A percentile compares a stretch with the other conserved stretches of the same genome.
Conservation (phyloP, 768 basidiomycete species). For the Coprinellus aureogranulatus region DNA sequence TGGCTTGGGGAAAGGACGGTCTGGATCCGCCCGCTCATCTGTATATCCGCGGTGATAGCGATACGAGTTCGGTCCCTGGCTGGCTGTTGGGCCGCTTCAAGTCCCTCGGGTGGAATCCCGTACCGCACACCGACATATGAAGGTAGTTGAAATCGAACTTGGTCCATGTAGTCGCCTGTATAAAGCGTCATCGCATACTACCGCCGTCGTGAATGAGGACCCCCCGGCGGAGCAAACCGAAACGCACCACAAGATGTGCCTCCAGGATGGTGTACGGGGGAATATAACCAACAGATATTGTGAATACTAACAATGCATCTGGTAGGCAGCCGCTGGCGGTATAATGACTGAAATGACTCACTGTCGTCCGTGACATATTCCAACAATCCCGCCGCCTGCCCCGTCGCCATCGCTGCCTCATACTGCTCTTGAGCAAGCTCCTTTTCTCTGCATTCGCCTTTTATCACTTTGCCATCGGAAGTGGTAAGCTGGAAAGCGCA, state of each 20-base stretch:
- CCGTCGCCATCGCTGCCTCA: conserved; percentile 37
- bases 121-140: conserved; percentile 51
- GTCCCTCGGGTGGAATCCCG: conserved; percentile 41
- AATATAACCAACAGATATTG: conserved; percentile 56
- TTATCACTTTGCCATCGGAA: conserved; percentile 40
- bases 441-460: conserved; percentile 50
- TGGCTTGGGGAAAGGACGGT: conserved; percentile 46
- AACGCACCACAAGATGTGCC: conserved; percentile 39
- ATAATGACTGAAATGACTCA: conserved; percentile 29
- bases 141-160: conserved; percentile 56
- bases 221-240: neutral
- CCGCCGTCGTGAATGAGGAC: neutral
- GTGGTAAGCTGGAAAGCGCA: conserved; percentile 52
- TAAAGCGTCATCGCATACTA: conserved; percentile 55
- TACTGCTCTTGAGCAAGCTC: conserved; percentile 39
- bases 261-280: conserved; percentile 39
- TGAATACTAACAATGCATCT: too few species aligned
- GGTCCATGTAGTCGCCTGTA: conserved; percentile 46
- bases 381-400: conserved; percentile 42
- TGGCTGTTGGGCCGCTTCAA: conserved; percentile 29
- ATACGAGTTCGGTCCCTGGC: conserved; percentile 31
- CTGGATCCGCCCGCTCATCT: conserved; percentile 45
- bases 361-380: conserved; percentile 53
- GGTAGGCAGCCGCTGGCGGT: too few species aligned
- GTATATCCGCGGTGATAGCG: conserved; percentile 42